Evolutionary conservation across 352 stramenopile species (phyloP).

Genomic region (Pythium aristosporum): DNA sequence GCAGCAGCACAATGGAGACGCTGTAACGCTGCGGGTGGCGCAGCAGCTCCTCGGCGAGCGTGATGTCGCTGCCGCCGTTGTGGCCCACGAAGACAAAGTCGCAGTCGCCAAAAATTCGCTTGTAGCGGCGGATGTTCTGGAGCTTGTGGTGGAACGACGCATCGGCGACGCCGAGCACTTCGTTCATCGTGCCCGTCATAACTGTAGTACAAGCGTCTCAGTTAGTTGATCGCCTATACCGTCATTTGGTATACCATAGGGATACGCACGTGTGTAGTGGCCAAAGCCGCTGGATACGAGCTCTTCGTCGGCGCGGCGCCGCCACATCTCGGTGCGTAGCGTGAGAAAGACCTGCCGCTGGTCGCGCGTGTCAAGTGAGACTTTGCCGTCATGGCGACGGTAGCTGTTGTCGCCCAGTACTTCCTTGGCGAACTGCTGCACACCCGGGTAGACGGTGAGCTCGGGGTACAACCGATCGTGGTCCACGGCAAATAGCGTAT

Average conservation of each 20-base stretch:
- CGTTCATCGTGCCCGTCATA: slow-evolving; percentile 17
- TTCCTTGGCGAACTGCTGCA: slow-evolving; percentile 79
- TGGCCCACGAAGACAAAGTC: slow-evolving; percentile 74
- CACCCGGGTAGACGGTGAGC: slow-evolving; percentile 74
- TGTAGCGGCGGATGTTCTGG: slow-evolving; percentile 57
- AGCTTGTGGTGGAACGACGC: slow-evolving; percentile 52
- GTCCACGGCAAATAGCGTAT: slow-evolving; percentile 63
- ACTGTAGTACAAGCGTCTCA: slow-evolving; percentile 2
- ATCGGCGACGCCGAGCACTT: slow-evolving; percentile 15
- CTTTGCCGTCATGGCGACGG: slow-evolving; percentile 38
- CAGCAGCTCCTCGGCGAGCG: slow-evolving; percentile 64
- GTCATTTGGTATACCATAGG: not conserved
- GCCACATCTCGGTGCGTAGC: slow-evolving; percentile 17
- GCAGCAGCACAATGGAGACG: slow-evolving; percentile 61
- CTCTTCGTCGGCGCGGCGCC: slow-evolving; percentile 16
- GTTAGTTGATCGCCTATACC: not conserved
- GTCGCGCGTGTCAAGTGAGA: slow-evolving; percentile 17
- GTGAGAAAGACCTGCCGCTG: slow-evolving; percentile 25
- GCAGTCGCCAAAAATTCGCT: slow-evolving; percentile 63
- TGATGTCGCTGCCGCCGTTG: slow-evolving; percentile 69
- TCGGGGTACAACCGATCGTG: slow-evolving; percentile 72
- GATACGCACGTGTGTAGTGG: slow-evolving; percentile 21
- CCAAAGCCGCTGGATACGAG: slow-evolving; percentile 17
- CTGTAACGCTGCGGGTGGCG: slow-evolving; percentile 45
- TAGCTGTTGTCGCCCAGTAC: slow-evolving; percentile 36